Base-by-base conservation (phyloP, 2,329 filamentous ascomycete species). In the Monosporascus sp. region DNA sequence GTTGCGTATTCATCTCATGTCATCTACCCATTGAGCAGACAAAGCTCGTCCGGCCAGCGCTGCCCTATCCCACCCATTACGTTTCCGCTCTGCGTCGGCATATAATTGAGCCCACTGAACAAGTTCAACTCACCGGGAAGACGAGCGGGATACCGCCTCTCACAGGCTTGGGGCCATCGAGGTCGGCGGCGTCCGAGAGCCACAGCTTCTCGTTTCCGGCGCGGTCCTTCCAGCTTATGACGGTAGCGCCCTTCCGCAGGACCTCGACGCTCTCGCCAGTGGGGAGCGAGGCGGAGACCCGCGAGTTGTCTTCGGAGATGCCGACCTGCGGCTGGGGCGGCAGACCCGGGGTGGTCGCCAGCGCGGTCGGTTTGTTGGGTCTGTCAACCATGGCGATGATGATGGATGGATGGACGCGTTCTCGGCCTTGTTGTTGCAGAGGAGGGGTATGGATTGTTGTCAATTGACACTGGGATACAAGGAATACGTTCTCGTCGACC, bases 71-170 rank as follows among this genome's bases (percentile, higher is more conserved):
- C 4, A 14, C 11, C 9, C 31, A 9, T 35, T 9, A 35, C 9
- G 31, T 35, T 14, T 35, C 31, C 9, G 31, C 31, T 14, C 31
- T 14, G 5, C 31, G 9, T 14, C 3, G 1, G 1, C 31, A 11
- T 14, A 11, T 35, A 35, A 35, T 35, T 35, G 31, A 5, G 31
- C 9, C 11, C 4, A 14, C 11, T 14, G 9, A 11, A 14, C 31
- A 5, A 14, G 31, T 14, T 35, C 31, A 35, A 76, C 84, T 59
- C 78, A 96, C 92, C 8, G 93, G 93, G 68, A 97, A 97, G 37
- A 97, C 91, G 50, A 97, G 75, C 5, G 93, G 93, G 63, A 97
- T 90, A 16, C 93, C 93, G 53, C 94, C 94, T 58, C 94, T 82
- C 50, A 97, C 92, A 24, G 93, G 81, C 77, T 96, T 96, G 62